Evolutionary conservation across 192 early-diverging fungal genomes (phyloP), one percentile per base, ranked within the genome.

Genomic region (Entomortierella parvispora): DNA sequence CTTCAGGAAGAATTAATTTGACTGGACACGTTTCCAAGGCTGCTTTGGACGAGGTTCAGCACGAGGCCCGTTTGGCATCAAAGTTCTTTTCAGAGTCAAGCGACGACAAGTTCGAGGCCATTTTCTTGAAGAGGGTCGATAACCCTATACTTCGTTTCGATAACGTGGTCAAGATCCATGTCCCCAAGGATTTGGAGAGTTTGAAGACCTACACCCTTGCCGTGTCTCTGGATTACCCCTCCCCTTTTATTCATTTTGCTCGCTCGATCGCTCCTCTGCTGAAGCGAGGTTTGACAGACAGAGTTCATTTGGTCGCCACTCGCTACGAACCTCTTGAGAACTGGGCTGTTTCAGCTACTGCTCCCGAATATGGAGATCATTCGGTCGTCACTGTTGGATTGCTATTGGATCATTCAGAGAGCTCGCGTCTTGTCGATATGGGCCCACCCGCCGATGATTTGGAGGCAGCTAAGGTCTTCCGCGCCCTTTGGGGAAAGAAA

Each of bases 401-500:
- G 26, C 72, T 95, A 12, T 80, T 95, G 34, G 87, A 95, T 49
- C 80, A 83, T 12, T 90, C 88, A 23, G 75, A 87, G 47, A 85
- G 91, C 4, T 69, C 81, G 53, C 88, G 94, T 29, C 47, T 94
- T 26, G 94, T 99, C 0, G 96, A 95, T 69, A 83, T 92, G 70
- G 97, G 97, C 0, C 97, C 97, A 12, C 85, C 90, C 37, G 90
- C 93, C 17, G 90, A 93, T 32, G 87, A 96, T 50, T 81, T 80
- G 31, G 84, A 85, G 23, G 89, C 82, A 12, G 84, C 88, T 5
- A 82, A 82, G 11, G 86, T 80, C 20, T 98, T 97, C 85, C 83
- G 89, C 10, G 70, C 82, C 26, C 82, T 95, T 33, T 99, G 97
- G 97, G 97, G 97, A n/a, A 86, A 82, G 40, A 90, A 90, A 34